A percentile compares a stretch with the other conserved stretches of the same genome.
Evolutionary conservation across 768 basidiomycete genomes (phyloP).

Genomic region (Clathrus columnatus): DNA sequence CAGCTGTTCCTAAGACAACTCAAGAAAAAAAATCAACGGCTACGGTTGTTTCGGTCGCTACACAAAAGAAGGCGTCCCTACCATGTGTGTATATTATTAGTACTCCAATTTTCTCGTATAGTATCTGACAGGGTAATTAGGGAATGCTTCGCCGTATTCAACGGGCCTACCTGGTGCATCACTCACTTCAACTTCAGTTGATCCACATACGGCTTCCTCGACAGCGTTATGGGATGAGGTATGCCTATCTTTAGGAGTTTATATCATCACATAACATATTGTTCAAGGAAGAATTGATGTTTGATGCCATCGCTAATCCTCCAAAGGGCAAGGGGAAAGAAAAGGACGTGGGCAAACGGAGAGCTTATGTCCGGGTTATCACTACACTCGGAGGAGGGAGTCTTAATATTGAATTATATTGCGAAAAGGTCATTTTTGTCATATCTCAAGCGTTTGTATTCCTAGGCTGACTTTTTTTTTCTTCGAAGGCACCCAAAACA

Average conservation of each 20-base stretch:
- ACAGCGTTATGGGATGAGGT: constrained; percentile 94
- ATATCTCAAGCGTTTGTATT: constrained; percentile 1
- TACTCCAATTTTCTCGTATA: background rate
- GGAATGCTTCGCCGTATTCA: constrained; percentile 89
- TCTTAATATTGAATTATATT: constrained; percentile 76
- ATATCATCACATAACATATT: background rate
- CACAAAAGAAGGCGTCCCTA: constrained; percentile 23
- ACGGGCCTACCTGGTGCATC: constrained; percentile 88
- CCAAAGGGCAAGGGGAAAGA: constrained; percentile 85
- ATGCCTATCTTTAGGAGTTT: constrained; percentile 10
- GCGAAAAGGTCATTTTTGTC: constrained; percentile 63
- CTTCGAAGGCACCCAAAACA: constrained; percentile 93
- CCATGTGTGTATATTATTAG: constrained; percentile 9
- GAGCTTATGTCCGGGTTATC: constrained; percentile 92
- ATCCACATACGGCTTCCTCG: constrained; percentile 61
- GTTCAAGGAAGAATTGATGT: constrained; percentile 89
- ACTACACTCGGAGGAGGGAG: constrained; percentile 86
- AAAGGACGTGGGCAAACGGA: constrained; percentile 82
- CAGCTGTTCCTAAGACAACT: constrained; percentile 17
- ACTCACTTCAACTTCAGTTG: constrained; percentile 85
- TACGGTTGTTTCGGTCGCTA: background rate
- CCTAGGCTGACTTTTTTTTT: background rate
- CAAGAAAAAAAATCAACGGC: constrained; percentile 8
- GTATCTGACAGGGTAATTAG: constrained; percentile 35
- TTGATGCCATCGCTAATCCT: constrained; percentile 79